phyloP scores from a whole-genome alignment of 306 rosid species.

The Cucurbita maxima region DNA sequence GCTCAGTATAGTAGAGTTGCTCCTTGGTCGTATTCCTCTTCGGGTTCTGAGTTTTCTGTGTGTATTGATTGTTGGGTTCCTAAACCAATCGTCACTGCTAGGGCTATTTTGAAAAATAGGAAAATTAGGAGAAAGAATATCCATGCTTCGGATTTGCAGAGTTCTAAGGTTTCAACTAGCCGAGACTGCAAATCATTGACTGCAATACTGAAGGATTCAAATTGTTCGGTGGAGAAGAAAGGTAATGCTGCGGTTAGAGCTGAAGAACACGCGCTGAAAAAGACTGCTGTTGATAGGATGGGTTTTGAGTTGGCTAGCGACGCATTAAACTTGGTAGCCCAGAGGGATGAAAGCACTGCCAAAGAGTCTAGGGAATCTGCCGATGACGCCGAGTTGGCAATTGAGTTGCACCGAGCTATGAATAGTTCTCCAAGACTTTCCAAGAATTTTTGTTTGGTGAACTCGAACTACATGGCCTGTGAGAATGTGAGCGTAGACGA shows the following conservation, averaged over 20 bases:
- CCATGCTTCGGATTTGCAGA: constrained; percentile 10
- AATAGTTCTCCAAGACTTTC: constrained; percentile 20
- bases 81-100: constrained; percentile 24
- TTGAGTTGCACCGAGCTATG: constrained; percentile 24
- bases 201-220: constrained; percentile 28
- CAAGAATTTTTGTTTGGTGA: constrained; percentile 24
- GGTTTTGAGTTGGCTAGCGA: constrained; percentile 24
- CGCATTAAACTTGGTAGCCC: constrained; percentile 22
- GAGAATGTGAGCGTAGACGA: neutral
- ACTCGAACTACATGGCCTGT: constrained; percentile 12
- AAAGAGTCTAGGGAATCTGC: constrained; percentile 17
- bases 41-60: constrained; percentile 25
- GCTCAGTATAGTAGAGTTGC: constrained; percentile 17
- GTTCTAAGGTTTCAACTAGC: constrained; percentile 24
- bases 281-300: constrained; percentile 17
- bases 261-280: constrained; percentile 5
- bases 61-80: constrained; percentile 79
- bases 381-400: constrained; percentile 20
- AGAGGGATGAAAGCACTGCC: constrained; percentile 7
- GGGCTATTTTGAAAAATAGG: constrained; percentile 11
- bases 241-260: constrained; percentile 3
- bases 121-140: constrained; percentile 17
- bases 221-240: constrained; percentile 23
- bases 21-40: constrained; percentile 35
- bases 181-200: constrained; percentile 12